Evolutionary conservation across 805 yeast species (phyloP).

Genomic region (Cyberlindnera galapagoensis): DNA sequence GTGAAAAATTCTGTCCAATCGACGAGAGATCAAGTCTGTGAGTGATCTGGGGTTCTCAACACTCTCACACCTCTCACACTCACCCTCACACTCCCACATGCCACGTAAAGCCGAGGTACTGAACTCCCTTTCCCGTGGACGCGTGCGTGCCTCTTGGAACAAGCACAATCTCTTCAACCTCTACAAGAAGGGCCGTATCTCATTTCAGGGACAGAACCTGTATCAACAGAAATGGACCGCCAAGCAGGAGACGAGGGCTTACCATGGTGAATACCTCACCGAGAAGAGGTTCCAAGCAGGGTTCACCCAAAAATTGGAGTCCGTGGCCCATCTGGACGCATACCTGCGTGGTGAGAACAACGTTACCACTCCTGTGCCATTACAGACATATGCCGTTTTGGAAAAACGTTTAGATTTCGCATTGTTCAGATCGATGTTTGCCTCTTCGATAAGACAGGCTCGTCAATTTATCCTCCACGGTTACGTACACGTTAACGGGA

Average conservation of each 20-base stretch:
- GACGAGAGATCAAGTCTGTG: too few relatives aligned
- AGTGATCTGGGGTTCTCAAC: too few relatives aligned
- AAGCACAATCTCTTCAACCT: slow-evolving; percentile 86
- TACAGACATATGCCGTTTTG: slow-evolving; percentile 83
- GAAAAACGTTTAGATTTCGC: slow-evolving; percentile 91
- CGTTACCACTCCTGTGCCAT: slow-evolving; percentile 68
- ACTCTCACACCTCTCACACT: too few relatives aligned
- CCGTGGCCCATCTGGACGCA: slow-evolving; percentile 86
- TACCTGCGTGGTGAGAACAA: slow-evolving; percentile 55
- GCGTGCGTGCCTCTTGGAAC: slow-evolving; percentile 86
- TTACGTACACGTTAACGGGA: slow-evolving; percentile 80
- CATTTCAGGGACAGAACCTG: slow-evolving; percentile 55
- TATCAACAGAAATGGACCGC: slow-evolving; percentile 91
- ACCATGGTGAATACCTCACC: slow-evolving; percentile 91
- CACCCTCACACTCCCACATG: too few relatives aligned
- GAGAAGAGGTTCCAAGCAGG: slow-evolving; percentile 74
- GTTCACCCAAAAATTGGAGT: slow-evolving; percentile 64
- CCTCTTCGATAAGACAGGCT: slow-evolving; percentile 90
- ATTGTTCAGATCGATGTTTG: slow-evolving; percentile 85
- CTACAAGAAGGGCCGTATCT: slow-evolving; percentile 60
- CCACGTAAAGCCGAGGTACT: slow-evolving; percentile 55
- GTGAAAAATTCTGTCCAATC: too few relatives aligned
- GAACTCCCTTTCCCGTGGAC: slow-evolving; percentile 57
- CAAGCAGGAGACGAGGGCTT: slow-evolving; percentile 86
- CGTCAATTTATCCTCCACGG: slow-evolving; percentile 80